Conservation (phyloP, 345 rosid genomes). For the Syzygium grande region DNA sequence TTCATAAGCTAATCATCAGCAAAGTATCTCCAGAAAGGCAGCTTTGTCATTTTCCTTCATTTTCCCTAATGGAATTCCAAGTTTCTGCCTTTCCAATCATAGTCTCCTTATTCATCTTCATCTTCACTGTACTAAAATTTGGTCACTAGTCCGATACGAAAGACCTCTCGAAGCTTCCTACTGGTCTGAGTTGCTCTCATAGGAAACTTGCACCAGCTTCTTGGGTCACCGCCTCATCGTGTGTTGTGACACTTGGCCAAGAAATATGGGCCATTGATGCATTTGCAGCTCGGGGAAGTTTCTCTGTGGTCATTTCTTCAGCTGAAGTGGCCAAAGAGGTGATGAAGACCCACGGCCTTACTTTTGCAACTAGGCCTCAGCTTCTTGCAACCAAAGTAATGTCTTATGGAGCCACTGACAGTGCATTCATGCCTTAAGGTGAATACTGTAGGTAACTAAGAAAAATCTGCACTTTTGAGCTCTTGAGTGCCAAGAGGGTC, state of each 20-base stretch:
- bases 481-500: constrained; percentile 4
- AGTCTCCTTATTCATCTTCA: neutral
- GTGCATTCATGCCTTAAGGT: constrained; percentile 9
- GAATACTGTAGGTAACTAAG: constrained; percentile 20
- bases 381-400: neutral
- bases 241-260: constrained; percentile 12
- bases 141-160: neutral
- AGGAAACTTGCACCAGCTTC: constrained; percentile 21
- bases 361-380: constrained; percentile 16
- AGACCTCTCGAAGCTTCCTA: constrained; percentile 7
- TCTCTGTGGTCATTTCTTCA: constrained; percentile 10
- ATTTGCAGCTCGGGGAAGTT: constrained; percentile 19
- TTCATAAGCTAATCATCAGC: neutral
- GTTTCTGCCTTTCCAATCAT: neutral
- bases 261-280: constrained; percentile 27
- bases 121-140: neutral
- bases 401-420: neutral
- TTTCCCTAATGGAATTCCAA: neutral
- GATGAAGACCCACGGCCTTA: constrained; percentile 22
- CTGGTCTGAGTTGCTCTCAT: constrained; percentile 9
- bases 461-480: constrained; percentile 4
- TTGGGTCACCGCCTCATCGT: constrained; percentile 10
- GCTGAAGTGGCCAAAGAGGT: constrained; percentile 16
- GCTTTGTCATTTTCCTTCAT: neutral
- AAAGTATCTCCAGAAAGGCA: neutral